These are phyloP conservation scores for Kazachstania martiniae DNA, from an alignment of 805 yeast genomes.

Conservation along the genomic window DNA sequence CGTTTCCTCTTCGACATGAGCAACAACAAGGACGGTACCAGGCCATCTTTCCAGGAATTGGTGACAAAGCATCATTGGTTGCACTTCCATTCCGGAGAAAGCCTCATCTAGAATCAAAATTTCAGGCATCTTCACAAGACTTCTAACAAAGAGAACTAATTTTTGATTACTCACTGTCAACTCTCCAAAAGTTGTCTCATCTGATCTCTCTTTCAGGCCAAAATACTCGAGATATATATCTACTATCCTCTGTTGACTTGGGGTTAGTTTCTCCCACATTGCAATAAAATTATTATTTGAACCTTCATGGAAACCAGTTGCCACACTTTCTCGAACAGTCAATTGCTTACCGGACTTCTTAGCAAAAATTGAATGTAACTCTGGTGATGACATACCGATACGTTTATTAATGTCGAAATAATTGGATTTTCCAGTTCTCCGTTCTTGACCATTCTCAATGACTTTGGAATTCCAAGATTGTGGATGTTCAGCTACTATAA, in stretches of 20 bases:
- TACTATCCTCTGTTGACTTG: constrained; percentile 26
- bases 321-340: constrained; percentile 44
- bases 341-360: constrained; percentile 25
- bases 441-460: constrained; percentile 46
- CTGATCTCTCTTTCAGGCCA: constrained; percentile 30
- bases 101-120: constrained; percentile 85
- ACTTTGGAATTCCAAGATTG: constrained; percentile 82
- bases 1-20: constrained; percentile 70
- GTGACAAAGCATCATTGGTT: constrained; percentile 45
- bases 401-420: constrained; percentile 67
- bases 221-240: constrained; percentile 39
- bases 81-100: constrained; percentile 76
- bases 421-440: constrained; percentile 64
- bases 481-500: constrained; percentile 91
- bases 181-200: constrained; percentile 36
- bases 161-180: constrained; percentile 68
- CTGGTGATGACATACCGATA: constrained; percentile 91
- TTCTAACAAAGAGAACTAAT: constrained; percentile 60
- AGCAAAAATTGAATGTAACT: constrained; percentile 82
- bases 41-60: constrained; percentile 40
- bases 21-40: constrained; percentile 69
- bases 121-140: constrained; percentile 67
- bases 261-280: constrained; percentile 30
- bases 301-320: constrained; percentile 70
- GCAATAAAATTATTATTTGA: constrained; percentile 38